These are phyloP conservation scores for Pulveroboletus sp. DNA, from an alignment of 768 basidiomycete genomes.

Conservation along the genomic window DNA sequence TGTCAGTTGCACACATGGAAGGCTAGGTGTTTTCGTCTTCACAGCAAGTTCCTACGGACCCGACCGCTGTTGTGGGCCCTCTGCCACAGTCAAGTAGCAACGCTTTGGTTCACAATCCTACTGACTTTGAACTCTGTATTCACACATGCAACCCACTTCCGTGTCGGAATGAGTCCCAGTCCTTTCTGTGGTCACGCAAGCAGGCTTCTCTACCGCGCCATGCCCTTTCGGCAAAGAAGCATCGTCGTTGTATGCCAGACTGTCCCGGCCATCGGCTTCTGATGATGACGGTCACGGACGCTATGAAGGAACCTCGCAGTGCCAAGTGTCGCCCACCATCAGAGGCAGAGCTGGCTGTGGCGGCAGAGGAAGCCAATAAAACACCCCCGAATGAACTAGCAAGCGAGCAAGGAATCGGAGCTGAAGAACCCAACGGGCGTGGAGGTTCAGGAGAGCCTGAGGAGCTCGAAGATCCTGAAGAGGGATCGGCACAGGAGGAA, in stretches of 20 bases:
- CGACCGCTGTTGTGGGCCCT: constrained; percentile 2
- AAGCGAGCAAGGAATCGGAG: not conserved
- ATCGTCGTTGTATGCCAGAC: constrained; percentile 10
- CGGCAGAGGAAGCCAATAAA: constrained; percentile 8
- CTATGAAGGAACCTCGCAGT: constrained; percentile 19
- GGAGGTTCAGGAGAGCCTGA: constrained; percentile 11
- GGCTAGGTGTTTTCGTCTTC: not conserved
- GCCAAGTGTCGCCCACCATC: constrained; percentile 20
- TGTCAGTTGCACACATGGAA: not conserved
- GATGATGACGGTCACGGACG: constrained; percentile 11
- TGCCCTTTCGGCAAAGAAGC: constrained; percentile 22
- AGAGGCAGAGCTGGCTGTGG: constrained; percentile 18
- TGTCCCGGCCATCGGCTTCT: constrained; percentile 25
- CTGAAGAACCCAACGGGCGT: not conserved
- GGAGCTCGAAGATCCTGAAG: constrained; percentile 9
- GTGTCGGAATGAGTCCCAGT: constrained; percentile 25
- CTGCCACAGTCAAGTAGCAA: constrained; percentile 1
- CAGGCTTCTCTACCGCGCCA: constrained; percentile 22
- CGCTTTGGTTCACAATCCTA: not conserved
- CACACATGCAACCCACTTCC: constrained; percentile 21
- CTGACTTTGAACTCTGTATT: constrained; percentile 24
- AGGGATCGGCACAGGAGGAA: constrained; percentile 7
- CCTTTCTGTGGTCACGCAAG: constrained; percentile 23
- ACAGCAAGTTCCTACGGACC: not conserved
- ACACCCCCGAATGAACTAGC: not conserved